Conservation (phyloP, 2,329 filamentous ascomycete species). For the Penicillium verrucosum region DNA sequence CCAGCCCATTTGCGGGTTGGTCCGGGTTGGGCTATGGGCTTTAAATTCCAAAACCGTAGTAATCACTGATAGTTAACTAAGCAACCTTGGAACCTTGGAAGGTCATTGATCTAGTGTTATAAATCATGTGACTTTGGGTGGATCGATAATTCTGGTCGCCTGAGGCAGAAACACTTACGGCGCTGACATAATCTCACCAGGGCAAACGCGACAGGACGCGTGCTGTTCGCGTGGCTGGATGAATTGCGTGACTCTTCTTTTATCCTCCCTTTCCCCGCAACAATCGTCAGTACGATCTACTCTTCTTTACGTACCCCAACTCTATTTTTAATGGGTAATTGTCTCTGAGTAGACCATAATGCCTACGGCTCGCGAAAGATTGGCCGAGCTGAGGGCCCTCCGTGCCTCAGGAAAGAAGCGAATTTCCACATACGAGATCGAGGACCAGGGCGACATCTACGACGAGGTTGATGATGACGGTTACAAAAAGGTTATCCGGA, state of each 20-base stretch:
- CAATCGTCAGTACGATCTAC: conserved; percentile 4
- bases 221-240: neutral
- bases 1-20: too few relatives aligned
- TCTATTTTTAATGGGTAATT: conserved; percentile 14
- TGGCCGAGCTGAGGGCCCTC: conserved; percentile 76
- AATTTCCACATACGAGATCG: conserved; percentile 80
- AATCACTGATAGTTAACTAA: too few relatives aligned
- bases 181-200: conserved; percentile 1
- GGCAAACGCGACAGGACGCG: conserved; percentile 6
- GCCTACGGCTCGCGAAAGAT: conserved; percentile 34
- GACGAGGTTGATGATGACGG: conserved; percentile 95
- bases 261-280: conserved; percentile 21
- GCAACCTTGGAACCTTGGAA: too few relatives aligned
- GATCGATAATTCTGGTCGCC: neutral
- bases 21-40: too few relatives aligned
- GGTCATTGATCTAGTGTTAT: too few relatives aligned
- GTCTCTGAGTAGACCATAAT: conserved; percentile 23
- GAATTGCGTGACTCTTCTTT: conserved; percentile 14
- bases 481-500: conserved; percentile 93
- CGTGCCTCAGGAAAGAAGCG: conserved; percentile 88
- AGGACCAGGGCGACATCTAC: conserved; percentile 81
- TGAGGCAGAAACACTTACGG: neutral
- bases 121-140: too few relatives aligned
- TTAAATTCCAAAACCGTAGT: too few relatives aligned
- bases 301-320: conserved; percentile 2